phyloP scores from a whole-genome alignment of 768 basidiomycete species.

The Fistulinella prunicolor region DNA sequence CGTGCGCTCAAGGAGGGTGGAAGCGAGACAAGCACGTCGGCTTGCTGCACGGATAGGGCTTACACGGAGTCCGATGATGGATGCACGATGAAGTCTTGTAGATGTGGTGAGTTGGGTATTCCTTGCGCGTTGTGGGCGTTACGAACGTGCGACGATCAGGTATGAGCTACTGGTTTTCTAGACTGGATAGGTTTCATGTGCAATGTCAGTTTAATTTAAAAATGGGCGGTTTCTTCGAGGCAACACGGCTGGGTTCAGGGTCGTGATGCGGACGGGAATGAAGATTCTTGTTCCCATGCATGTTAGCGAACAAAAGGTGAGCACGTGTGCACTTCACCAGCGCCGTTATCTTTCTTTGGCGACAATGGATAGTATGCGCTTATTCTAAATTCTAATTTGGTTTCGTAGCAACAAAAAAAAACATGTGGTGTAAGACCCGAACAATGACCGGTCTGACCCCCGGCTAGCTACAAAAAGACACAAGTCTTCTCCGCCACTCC shows the following conservation, averaged over 20 bases:
- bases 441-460: too few species aligned
- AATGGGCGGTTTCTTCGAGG: not conserved
- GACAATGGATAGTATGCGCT: too few species aligned
- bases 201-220: conserved; percentile 2
- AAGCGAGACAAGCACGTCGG: conserved; percentile 72
- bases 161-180: not conserved
- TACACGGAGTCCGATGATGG: conserved; percentile 35
- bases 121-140: not conserved
- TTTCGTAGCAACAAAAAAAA: not conserved
- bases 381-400: too few species aligned
- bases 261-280: too few species aligned
- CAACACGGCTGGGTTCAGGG: too few species aligned
- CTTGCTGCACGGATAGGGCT: conserved; percentile 86
- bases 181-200: not conserved
- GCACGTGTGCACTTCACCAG: too few species aligned
- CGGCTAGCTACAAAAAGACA: conserved; percentile 21
- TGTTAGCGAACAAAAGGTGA: too few species aligned
- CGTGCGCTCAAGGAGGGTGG: conserved; percentile 63
- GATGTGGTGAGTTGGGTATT: conserved; percentile 4
- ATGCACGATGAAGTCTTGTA: conserved; percentile 6
- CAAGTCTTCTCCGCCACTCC: too few species aligned
- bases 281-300: too few species aligned
- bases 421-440: conserved; percentile 1
- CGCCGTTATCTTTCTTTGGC: too few species aligned
- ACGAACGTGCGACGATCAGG: conserved; percentile 6